These are phyloP conservation scores for Quercus glauca DNA, from an alignment of 306 rosid genomes.

Conservation along the genomic window DNA sequence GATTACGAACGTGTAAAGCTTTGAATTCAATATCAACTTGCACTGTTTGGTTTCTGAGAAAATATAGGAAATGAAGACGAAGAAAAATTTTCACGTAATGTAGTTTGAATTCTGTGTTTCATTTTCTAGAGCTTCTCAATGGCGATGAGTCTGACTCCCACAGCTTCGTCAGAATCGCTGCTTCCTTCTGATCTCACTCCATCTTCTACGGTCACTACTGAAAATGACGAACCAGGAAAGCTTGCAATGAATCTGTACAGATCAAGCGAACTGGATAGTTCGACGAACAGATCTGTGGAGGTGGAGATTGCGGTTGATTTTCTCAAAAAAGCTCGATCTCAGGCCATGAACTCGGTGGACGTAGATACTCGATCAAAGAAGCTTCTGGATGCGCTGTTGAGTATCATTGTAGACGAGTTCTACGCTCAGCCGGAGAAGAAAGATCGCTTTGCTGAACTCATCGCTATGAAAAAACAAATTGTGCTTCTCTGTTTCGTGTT, in stretches of 20 bases:
- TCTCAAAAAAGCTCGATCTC: neutral
- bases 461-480: slow-evolving; percentile 31
- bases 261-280: neutral
- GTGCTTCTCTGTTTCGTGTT: slow-evolving; percentile 32
- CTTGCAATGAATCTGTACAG: neutral
- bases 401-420: slow-evolving; percentile 36
- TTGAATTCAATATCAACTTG: too few species aligned
- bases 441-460: slow-evolving; percentile 23
- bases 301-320: neutral
- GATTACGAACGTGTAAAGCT: too few species aligned
- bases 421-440: slow-evolving; percentile 29
- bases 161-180: neutral
- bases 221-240: neutral
- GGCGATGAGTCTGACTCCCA: slow-evolving; percentile 3
- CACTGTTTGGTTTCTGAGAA: neutral
- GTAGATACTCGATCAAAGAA: slow-evolving; percentile 45
- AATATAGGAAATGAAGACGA: neutral
- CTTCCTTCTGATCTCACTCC: neutral
- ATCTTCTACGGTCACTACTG: neutral
- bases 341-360: slow-evolving; percentile 28
- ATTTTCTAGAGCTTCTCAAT: slow-evolving; percentile 18
- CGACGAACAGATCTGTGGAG: neutral
- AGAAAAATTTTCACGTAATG: neutral
- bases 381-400: slow-evolving; percentile 47
- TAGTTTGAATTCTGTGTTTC: neutral